phyloP scores from a whole-genome alignment of 768 basidiomycete species.

The Mycena rosella region DNA sequence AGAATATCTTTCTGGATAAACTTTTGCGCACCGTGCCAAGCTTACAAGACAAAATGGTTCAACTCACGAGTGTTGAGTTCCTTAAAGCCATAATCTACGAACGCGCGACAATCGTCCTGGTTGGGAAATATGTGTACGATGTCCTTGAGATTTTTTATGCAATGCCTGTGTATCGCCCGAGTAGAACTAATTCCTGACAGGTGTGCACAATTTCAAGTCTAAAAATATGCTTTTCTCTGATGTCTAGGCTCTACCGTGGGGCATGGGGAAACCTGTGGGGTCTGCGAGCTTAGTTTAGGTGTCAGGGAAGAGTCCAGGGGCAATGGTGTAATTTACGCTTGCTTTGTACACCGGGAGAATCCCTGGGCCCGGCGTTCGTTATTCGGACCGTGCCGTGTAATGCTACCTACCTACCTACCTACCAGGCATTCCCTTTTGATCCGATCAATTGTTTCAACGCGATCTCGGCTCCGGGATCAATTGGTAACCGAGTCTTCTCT shows the following conservation, averaged over 20 bases:
- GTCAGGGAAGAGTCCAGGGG: neutral
- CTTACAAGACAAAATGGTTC: too few species aligned
- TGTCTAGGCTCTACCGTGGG: neutral
- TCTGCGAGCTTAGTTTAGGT: neutral
- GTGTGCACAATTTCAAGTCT: neutral
- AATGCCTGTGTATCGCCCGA: neutral
- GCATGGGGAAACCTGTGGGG: too few species aligned
- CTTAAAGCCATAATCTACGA: neutral
- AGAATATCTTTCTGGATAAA: too few species aligned
- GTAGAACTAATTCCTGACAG: neutral
- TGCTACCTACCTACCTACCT: neutral
- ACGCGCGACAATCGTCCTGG: neutral
- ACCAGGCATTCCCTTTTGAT: too few species aligned
- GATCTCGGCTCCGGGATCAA: too few species aligned
- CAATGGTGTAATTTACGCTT: neutral
- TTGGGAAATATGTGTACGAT: neutral
- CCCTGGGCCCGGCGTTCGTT: too few species aligned
- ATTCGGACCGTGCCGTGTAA: too few species aligned
- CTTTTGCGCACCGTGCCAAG: too few species aligned
- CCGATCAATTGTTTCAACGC: too few species aligned
- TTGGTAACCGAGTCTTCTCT: too few species aligned
- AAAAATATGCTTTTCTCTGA: neutral
- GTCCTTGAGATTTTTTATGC: neutral
- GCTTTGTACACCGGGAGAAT: too few species aligned
- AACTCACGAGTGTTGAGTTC: constrained; percentile 33